phyloP scores from a whole-genome alignment of 306 rosid genomes.

The Prunus armeniaca region DNA sequence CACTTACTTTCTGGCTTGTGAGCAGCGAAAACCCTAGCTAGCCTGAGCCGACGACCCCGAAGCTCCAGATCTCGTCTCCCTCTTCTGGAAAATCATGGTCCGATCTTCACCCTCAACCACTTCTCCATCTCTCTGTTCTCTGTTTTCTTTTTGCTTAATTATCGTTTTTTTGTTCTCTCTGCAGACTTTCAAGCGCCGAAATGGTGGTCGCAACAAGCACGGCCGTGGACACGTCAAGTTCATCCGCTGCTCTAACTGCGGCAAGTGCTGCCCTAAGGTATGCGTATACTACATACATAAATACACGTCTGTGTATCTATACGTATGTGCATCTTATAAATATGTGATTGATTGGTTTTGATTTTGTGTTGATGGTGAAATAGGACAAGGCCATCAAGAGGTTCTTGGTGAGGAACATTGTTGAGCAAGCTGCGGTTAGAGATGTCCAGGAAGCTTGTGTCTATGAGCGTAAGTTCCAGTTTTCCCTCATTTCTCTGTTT shows the following conservation, averaged over 20 bases:
- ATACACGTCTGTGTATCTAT: not conserved
- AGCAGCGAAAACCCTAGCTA: not conserved
- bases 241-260: constrained; percentile 90
- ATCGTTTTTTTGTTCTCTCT: not conserved
- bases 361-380: not conserved
- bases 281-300: not conserved
- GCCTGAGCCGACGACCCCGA: not conserved
- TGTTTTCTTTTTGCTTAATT: not conserved
- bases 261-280: constrained; percentile 97
- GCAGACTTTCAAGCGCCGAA: constrained; percentile 89
- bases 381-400: constrained; percentile 87
- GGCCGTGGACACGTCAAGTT: constrained; percentile 89
- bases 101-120: not conserved
- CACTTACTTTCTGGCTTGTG: not conserved
- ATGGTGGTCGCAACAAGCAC: constrained; percentile 90
- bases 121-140: not conserved
- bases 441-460: constrained; percentile 98
- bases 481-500: not conserved
- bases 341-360: not conserved
- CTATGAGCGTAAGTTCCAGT: constrained; percentile 55
- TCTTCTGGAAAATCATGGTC: constrained; percentile 34
- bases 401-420: constrained; percentile 91
- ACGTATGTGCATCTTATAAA: not conserved
- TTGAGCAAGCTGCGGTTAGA: constrained; percentile 95
- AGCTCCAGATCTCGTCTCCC: constrained; percentile 12